These are phyloP conservation scores for Camelina laxa DNA, from an alignment of 345 rosid species.

Conservation along the genomic window DNA sequence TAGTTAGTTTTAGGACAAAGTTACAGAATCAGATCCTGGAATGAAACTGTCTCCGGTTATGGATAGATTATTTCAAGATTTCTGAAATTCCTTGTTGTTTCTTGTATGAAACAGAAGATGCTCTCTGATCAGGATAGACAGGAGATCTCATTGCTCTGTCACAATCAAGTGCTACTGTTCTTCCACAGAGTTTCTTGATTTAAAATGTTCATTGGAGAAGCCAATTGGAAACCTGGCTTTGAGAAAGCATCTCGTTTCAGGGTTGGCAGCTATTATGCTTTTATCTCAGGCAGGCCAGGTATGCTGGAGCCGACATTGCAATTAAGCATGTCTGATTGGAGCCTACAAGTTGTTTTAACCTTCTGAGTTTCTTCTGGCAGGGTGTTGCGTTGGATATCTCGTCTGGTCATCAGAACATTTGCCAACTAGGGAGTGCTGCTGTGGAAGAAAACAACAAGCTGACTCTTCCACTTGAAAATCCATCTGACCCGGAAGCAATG, in stretches of 20 bases:
- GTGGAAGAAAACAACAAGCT: constrained; percentile 45
- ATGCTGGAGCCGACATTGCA: not conserved
- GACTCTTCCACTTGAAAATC: constrained; percentile 65
- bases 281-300: constrained; percentile 75
- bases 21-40: constrained; percentile 11
- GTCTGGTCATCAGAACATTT: constrained; percentile 46
- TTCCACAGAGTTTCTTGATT: constrained; percentile 19
- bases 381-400: constrained; percentile 62
- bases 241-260: constrained; percentile 51
- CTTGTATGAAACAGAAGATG: constrained; percentile 20
- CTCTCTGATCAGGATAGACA: constrained; percentile 14
- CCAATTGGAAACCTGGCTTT: constrained; percentile 40
- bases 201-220: constrained; percentile 54
- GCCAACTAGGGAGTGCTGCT: constrained; percentile 71
- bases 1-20: not conserved
- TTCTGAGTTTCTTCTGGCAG: constrained; percentile 46
- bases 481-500: constrained; percentile 48
- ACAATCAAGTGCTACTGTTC: constrained; percentile 41
- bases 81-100: not conserved
- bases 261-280: constrained; percentile 65
- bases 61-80: not conserved
- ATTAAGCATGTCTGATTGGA: not conserved
- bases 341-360: not conserved
- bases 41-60: not conserved
- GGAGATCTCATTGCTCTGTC: constrained; percentile 8